Conservation (phyloP, 306 rosid genomes). For the Delonix regia region DNA sequence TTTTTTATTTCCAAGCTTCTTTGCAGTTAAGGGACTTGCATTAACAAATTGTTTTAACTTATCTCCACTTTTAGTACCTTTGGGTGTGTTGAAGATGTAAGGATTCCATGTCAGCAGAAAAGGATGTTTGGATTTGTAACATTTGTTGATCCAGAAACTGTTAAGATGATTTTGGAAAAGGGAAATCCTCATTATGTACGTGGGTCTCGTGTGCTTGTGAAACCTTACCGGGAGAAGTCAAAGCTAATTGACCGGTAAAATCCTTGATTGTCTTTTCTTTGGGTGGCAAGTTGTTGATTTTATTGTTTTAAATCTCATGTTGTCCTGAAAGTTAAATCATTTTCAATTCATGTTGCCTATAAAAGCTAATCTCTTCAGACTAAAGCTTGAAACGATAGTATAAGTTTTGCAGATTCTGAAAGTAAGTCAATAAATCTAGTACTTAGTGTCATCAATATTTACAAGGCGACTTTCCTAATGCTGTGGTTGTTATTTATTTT, state of each 20-base stretch:
- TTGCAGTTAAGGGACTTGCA: background rate
- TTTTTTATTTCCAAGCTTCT: background rate
- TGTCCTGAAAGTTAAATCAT: background rate
- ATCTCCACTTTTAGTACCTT: background rate
- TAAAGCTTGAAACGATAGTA: background rate
- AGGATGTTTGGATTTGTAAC: constrained; percentile 2
- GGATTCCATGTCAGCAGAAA: background rate
- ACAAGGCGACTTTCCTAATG: background rate
- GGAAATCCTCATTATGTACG: background rate
- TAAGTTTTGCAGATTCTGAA: background rate
- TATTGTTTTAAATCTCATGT: background rate
- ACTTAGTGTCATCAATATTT: background rate
- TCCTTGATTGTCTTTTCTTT: background rate
- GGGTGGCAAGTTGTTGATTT: background rate
- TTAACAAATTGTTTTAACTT: background rate
- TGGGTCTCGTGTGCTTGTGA: background rate
- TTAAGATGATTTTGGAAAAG: background rate
- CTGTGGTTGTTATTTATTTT: background rate
- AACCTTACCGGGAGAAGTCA: background rate
- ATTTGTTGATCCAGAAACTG: constrained; percentile 1
- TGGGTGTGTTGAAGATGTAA: background rate
- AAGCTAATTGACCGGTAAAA: background rate
- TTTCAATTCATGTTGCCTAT: background rate
- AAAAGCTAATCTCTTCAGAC: background rate
- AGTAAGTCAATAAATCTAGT: background rate